These are phyloP conservation scores for Fusarium musae DNA, from an alignment of 2,329 filamentous ascomycete species.

Conservation along the genomic window DNA sequence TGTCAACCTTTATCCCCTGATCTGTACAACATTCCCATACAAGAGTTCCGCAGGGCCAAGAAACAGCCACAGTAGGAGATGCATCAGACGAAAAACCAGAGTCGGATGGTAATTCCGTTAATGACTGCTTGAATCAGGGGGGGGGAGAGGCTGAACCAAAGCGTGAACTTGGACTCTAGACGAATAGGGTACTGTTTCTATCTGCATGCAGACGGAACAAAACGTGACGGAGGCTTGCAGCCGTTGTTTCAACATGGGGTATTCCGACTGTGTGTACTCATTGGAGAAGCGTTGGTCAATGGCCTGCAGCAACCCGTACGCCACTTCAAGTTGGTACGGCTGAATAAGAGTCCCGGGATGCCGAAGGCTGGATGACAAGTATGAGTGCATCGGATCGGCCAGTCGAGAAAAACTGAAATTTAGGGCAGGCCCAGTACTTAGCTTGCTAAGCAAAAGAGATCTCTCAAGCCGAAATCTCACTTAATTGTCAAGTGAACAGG, in stretches of 20 bases:
- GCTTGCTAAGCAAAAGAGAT: neutral
- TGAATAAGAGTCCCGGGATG: conserved; percentile 10
- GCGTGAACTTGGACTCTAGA: neutral
- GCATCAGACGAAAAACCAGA: neutral
- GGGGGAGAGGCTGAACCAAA: conserved; percentile 2
- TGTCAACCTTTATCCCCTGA: conserved; percentile 16
- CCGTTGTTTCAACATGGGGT: conserved; percentile 33
- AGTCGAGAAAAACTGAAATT: neutral
- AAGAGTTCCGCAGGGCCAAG: conserved; percentile 24
- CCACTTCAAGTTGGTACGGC: conserved; percentile 26
- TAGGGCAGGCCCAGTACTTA: neutral
- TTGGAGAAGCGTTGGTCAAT: conserved; percentile 9
- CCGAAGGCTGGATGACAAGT: conserved; percentile 13
- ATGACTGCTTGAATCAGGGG: conserved; percentile 16
- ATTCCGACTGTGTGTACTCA: conserved; percentile 35
- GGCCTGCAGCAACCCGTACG: conserved; percentile 39
- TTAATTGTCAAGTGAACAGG: neutral
- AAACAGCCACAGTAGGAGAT: conserved; percentile 7
- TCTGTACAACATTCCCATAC: conserved; percentile 28
- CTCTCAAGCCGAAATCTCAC: neutral
- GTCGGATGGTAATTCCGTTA: neutral
- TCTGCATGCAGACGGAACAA: conserved; percentile 15
- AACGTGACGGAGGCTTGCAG: conserved; percentile 25
- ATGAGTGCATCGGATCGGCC: neutral
- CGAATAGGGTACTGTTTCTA: conserved; percentile 10